Evolutionary conservation across 305 asterid genomes (phyloP).

Genomic region (Fraxinus albicans): DNA sequence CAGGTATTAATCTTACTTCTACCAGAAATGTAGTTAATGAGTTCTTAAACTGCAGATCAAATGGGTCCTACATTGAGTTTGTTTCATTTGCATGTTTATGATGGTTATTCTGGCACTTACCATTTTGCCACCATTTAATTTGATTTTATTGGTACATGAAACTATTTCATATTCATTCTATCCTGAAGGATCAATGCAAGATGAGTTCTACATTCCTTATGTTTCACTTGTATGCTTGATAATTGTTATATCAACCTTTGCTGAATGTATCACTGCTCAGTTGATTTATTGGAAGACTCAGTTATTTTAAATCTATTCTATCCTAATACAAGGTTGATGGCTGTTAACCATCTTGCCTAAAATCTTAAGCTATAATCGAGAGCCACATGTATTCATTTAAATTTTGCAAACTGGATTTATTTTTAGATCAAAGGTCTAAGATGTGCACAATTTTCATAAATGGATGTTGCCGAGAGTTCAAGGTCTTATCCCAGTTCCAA

Average conservation of each 20-base stretch:
- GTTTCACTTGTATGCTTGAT: background rate
- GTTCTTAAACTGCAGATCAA: background rate
- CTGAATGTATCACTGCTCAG: constrained; percentile 7
- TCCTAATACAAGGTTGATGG: background rate
- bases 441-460: background rate
- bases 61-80: constrained; percentile 1
- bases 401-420: background rate
- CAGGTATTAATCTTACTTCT: constrained; percentile 50
- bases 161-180: background rate
- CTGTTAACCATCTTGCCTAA: background rate
- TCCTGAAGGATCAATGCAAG: background rate
- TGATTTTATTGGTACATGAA: constrained; percentile 4
- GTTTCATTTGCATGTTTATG: constrained; percentile 2
- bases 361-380: background rate
- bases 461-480: background rate
- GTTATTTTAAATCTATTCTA: background rate
- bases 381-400: background rate
- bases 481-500: background rate
- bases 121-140: constrained; percentile 2
- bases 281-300: constrained; percentile 4
- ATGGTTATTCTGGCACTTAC: constrained; percentile 6
- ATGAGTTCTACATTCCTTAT: background rate
- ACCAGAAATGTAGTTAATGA: background rate
- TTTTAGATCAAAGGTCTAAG: background rate
- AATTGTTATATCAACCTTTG: constrained; percentile 10